Conservation (phyloP, 2,329 filamentous ascomycete genomes). For the Colletotrichum tamarilloi region DNA sequence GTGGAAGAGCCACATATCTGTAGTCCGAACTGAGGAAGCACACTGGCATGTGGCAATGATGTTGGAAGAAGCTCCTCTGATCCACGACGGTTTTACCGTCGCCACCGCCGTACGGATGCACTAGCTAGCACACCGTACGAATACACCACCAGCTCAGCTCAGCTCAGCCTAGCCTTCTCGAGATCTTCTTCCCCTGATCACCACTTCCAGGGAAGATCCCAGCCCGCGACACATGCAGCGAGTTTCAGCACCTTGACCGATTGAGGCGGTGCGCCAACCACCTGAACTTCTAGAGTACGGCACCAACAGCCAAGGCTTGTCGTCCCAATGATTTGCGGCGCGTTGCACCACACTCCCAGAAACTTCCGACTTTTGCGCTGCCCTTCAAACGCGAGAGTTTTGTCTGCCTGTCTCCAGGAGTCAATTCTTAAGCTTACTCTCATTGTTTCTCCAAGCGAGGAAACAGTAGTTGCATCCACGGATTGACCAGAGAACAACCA, state of each 20-base stretch:
- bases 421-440: conserved; percentile 7
- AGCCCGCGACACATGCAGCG: conserved; percentile 1
- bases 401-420: neutral
- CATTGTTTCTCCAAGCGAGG: conserved; percentile 4
- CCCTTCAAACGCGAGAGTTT: conserved; percentile 4
- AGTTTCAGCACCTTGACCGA: conserved; percentile 28
- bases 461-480: conserved; percentile 3
- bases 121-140: too few species aligned
- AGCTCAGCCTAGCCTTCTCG: conserved; percentile 10
- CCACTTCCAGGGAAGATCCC: conserved; percentile 12
- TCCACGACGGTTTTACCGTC: neutral
- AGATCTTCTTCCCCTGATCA: conserved; percentile 16
- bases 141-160: neutral
- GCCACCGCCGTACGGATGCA: neutral
- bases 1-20: neutral
- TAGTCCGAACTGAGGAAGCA: too few species aligned
- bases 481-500: neutral
- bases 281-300: conserved; percentile 11
- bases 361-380: conserved; percentile 4
- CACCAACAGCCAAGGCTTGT: conserved; percentile 8
- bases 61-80: neutral
- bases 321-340: conserved; percentile 11
- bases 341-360: neutral
- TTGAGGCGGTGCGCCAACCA: conserved; percentile 28
- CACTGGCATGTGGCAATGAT: neutral